A percentile compares a stretch with the other conserved stretches of the same genome.
Evolutionary conservation across 75 land plant species (phyloP).

Genomic region (Picea glauca): DNA sequence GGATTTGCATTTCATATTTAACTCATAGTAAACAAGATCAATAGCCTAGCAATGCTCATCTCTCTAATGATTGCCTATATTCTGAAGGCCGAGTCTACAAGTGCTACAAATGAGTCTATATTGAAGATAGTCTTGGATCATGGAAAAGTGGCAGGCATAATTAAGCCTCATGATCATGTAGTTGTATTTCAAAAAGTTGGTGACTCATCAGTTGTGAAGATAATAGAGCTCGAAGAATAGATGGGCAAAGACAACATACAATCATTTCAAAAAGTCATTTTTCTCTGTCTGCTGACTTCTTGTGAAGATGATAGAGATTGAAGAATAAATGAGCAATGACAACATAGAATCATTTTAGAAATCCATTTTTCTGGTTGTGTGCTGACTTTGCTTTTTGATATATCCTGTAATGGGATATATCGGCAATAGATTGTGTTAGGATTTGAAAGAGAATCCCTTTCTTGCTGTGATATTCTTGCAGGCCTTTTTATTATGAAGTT

Average conservation of each 20-base stretch:
- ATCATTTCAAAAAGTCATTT: too few species aligned
- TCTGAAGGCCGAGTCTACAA: constrained; percentile 12
- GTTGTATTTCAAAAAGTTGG: constrained; percentile 61
- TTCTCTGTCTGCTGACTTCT: not conserved
- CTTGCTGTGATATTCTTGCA: not conserved
- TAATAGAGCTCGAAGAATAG: constrained; percentile 27
- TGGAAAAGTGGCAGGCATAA: constrained; percentile 41
- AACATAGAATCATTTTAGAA: too few species aligned
- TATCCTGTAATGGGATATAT: not conserved
- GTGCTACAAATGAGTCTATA: constrained; percentile 33
- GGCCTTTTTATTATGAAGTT: not conserved
- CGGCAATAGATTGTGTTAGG: not conserved
- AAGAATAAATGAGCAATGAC: constrained; percentile 6
- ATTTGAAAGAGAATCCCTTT: not conserved
- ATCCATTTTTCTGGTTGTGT: too few species aligned
- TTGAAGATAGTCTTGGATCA: constrained; percentile 40
- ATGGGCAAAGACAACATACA: not conserved
- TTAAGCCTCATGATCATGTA: constrained; percentile 40
- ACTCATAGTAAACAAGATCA: not conserved
- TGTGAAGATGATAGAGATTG: constrained; percentile 23
- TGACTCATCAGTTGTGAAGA: constrained; percentile 51
- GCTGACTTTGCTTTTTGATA: too few species aligned
- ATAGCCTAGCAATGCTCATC: not conserved
- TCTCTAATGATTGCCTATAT: not conserved
- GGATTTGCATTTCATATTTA: not conserved